Evolutionary conservation across 1,284 basidiomycete genomes (phyloP).

Genomic region (Ceratobasidium sp.): DNA sequence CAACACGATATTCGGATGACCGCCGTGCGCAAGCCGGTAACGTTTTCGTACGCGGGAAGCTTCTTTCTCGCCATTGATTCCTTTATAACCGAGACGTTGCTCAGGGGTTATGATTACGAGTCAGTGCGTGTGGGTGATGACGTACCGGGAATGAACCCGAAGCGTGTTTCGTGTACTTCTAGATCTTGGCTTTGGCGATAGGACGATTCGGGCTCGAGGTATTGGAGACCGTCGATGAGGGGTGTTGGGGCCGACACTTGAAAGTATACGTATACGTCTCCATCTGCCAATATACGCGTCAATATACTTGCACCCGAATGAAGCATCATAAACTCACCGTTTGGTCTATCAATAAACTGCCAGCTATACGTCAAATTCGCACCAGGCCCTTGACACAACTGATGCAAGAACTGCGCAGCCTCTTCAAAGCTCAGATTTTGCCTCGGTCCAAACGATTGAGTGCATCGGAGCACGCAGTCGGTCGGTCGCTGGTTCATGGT

Average conservation of each 20-base stretch:
- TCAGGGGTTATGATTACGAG: background rate
- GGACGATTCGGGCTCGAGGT: constrained; percentile 70
- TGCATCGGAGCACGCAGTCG: constrained; percentile 29
- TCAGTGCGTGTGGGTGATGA: background rate
- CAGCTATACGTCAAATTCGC: constrained; percentile 66
- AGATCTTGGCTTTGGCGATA: constrained; percentile 64
- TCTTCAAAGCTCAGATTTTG: constrained; percentile 58
- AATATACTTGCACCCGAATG: background rate
- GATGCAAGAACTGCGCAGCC: constrained; percentile 67
- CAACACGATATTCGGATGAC: constrained; percentile 69
- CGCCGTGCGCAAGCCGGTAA: constrained; percentile 72
- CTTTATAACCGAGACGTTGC: background rate
- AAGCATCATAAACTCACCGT: constrained; percentile 56
- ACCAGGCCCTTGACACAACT: constrained; percentile 59
- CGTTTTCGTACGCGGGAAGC: constrained; percentile 72
- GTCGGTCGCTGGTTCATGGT: constrained; percentile 30
- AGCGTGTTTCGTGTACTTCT: constrained; percentile 73
- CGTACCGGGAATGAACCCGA: constrained; percentile 72
- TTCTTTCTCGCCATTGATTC: constrained; percentile 54
- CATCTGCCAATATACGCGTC: constrained; percentile 57
- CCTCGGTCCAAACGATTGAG: constrained; percentile 2
- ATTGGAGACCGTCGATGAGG: constrained; percentile 74
- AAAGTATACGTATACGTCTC: constrained; percentile 67
- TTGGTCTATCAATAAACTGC: constrained; percentile 75
- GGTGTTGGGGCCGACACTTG: constrained; percentile 59